Conservation (phyloP, 352 stramenopile species). For the Phytopythium kandeliae region DNA sequence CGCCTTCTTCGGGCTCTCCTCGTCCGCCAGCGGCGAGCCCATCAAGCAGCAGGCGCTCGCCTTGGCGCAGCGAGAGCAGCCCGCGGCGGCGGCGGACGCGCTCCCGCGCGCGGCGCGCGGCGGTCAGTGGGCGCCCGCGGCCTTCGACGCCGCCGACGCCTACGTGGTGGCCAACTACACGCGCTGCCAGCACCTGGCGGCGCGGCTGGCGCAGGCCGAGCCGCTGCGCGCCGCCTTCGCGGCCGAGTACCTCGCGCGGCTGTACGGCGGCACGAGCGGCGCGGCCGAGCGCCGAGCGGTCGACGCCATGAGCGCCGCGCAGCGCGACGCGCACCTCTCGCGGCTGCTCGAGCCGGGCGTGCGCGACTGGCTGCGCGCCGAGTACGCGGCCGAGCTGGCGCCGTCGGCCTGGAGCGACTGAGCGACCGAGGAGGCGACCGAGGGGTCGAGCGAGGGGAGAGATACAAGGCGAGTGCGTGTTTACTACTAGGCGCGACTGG, state of each 20-base stretch:
- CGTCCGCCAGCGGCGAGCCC: conserved; percentile 22
- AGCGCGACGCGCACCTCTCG: conserved; percentile 26
- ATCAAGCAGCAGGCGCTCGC: conserved; percentile 73
- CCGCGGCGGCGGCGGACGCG: conserved; percentile 13
- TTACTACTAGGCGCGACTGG: too few species aligned
- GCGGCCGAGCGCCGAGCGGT: conserved; percentile 32
- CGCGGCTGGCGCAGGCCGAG: conserved; percentile 19
- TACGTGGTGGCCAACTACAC: conserved; percentile 79
- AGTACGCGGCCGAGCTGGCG: conserved; percentile 11
- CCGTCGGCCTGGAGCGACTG: background rate
- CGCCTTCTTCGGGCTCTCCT: conserved; percentile 40
- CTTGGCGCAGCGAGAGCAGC: conserved; percentile 51
- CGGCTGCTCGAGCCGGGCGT: conserved; percentile 38
- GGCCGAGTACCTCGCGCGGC: conserved; percentile 36
- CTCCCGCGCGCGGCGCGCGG: conserved; percentile 17
- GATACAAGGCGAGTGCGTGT: too few species aligned
- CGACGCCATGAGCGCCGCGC: conserved; percentile 23
- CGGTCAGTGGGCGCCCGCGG: conserved; percentile 36
- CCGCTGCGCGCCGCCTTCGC: conserved; percentile 31
- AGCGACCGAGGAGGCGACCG: too few species aligned
- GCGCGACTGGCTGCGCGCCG: conserved; percentile 49
- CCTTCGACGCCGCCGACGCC: conserved; percentile 74
- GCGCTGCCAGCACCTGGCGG: conserved; percentile 43
- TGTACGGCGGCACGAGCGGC: conserved; percentile 23
- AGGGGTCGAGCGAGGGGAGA: too few species aligned